These are phyloP conservation scores for Candida pseudocylindracea DNA, from an alignment of 1,139 yeast genomes.

Conservation along the genomic window DNA sequence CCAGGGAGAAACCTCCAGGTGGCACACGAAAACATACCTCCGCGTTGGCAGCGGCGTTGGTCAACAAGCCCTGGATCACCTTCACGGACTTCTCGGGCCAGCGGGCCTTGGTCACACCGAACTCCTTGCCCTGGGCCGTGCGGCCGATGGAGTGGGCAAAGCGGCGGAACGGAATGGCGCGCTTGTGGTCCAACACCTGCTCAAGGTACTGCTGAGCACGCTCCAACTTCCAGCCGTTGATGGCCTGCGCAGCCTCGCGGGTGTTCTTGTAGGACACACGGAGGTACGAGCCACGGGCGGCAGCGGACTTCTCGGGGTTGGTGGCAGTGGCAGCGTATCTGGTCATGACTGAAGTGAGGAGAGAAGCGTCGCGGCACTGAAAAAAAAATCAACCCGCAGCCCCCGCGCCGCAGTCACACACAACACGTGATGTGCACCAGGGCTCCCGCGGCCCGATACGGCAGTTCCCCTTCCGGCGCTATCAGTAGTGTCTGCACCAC, in stretches of 20 bases:
- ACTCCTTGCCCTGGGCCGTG: constrained; percentile 99
- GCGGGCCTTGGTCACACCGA: constrained; percentile 99
- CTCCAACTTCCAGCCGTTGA: constrained; percentile 93
- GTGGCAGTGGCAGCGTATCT: constrained; percentile 98
- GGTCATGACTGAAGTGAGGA: constrained; percentile 13
- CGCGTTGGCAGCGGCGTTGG: constrained; percentile 98
- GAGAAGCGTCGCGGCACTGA: background rate
- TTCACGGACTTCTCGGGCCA: constrained; percentile 99
- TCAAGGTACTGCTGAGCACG: constrained; percentile 92
- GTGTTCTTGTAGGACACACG: constrained; percentile 99
- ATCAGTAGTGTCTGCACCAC: background rate
- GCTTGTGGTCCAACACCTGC: constrained; percentile 93
- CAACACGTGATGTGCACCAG: background rate
- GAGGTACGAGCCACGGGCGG: constrained; percentile 98
- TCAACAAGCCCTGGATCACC: constrained; percentile 83
- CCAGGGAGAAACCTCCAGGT: too few species aligned
- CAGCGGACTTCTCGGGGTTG: constrained; percentile 98
- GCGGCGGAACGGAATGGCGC: constrained; percentile 99
- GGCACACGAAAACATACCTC: constrained; percentile 8
- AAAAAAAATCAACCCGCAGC: background rate
- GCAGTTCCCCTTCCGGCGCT: background rate
- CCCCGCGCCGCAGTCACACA: background rate
- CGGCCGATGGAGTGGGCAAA: constrained; percentile 94
- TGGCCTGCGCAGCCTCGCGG: constrained; percentile 97
- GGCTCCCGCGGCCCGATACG: background rate